phyloP scores from a whole-genome alignment of 352 stramenopile species.

The Globisporangium megalacanthum region DNA sequence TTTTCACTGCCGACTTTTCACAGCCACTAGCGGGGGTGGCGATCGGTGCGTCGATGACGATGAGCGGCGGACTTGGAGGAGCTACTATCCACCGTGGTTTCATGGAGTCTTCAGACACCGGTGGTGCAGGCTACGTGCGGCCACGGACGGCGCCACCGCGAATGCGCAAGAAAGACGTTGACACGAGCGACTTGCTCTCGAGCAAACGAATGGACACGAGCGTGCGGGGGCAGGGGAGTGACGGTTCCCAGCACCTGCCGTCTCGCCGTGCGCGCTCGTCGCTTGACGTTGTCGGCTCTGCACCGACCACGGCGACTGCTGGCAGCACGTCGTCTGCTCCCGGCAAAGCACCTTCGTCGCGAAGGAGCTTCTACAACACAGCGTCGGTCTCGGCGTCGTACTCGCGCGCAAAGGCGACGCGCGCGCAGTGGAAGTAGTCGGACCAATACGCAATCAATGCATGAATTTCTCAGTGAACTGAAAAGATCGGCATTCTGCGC shows the following conservation, averaged over 20 bases:
- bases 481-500: constrained; percentile 6
- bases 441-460: not conserved
- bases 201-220: constrained; percentile 33
- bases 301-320: not conserved
- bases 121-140: constrained; percentile 3
- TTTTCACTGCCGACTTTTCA: constrained; percentile 15
- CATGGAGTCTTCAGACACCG: not conserved
- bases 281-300: constrained; percentile 19
- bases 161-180: constrained; percentile 31
- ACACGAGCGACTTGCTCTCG: constrained; percentile 35
- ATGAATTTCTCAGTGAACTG: constrained; percentile 1
- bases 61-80: constrained; percentile 1
- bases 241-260: constrained; percentile 12
- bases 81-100: constrained; percentile 8
- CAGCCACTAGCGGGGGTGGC: not conserved
- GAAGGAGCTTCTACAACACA: constrained; percentile 7
- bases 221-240: constrained; percentile 22
- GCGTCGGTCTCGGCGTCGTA: constrained; percentile 8
- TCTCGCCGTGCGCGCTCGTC: constrained; percentile 28
- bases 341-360: not conserved
- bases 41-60: not conserved
- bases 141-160: constrained; percentile 38
- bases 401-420: constrained; percentile 20
- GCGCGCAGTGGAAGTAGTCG: constrained; percentile 46
- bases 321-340: not conserved